Conservation (phyloP, 129 eudicot genomes). For the Flaveria ramosissima region DNA sequence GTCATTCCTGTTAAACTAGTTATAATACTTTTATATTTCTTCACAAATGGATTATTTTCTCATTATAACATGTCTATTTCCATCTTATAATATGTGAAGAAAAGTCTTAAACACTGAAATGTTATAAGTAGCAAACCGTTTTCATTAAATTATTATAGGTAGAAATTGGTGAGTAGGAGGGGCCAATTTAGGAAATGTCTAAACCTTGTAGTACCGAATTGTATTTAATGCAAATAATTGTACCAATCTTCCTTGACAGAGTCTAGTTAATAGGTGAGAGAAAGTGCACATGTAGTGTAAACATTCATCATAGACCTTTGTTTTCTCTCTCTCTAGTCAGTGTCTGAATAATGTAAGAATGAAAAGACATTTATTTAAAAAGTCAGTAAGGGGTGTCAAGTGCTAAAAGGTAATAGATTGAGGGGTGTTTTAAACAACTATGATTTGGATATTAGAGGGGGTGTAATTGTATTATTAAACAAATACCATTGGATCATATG, state of each 20-base stretch:
- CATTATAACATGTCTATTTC: background rate
- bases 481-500: conserved; percentile 13
- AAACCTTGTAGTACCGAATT: conserved; percentile 27
- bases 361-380: conserved; percentile 5
- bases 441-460: background rate
- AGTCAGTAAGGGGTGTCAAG: background rate
- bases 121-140: conserved; percentile 29
- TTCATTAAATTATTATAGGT: conserved; percentile 29
- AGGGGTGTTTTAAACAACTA: background rate
- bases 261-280: conserved; percentile 36
- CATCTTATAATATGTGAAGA: background rate
- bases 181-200: conserved; percentile 39
- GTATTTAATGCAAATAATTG: conserved; percentile 46
- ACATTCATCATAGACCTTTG: conserved; percentile 13
- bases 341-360: conserved; percentile 29
- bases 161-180: conserved; percentile 29
- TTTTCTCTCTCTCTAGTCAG: conserved; percentile 16
- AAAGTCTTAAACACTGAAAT: background rate
- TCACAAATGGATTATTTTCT: background rate
- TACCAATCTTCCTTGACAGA: conserved; percentile 29
- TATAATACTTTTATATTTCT: background rate
- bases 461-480: background rate
- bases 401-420: background rate
- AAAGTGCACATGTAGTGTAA: conserved; percentile 40
- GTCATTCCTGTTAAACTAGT: background rate